Base-by-base conservation (phyloP, 306 rosid species). In the Cicer chorassanicum region DNA sequence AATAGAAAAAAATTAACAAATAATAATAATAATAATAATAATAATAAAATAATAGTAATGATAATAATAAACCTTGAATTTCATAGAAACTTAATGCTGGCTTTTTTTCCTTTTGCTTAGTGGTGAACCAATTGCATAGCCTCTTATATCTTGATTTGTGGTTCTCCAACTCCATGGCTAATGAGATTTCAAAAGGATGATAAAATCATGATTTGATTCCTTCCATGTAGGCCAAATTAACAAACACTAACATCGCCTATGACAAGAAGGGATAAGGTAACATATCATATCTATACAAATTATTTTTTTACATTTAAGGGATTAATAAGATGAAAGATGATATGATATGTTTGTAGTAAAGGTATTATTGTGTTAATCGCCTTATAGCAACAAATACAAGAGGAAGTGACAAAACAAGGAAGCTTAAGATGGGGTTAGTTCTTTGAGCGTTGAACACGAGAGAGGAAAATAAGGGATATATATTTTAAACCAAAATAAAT, bases 371-470 rank as follows among this genome's bases (percentile, higher is more conserved):
- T 72, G 85, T 57, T 81, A 51, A 77, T 84, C 89, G 88, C 89
- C 92, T 51, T 61, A 24, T 41, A 18, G 24, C 8, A 42, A 80
- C 50, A 29, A 29, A 29, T 29, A 29, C 36, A 53, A 78, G 51
- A 76, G 65, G 73, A 67, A 74, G 68, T 76, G 82, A 81, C 82
- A 77, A 83, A 69, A 43, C 14, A 4, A 34, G 24, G 73, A 73
- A 70, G 54, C 67, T 53, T 45, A 45, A 41, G 70, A 72, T 19
- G 61, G 59, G 50, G 42, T 39, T 48, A 19, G 63, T 66, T 74
- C 55, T 75, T 74, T 42, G 41, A 69, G 75, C 92, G 91, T 84
- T 78, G 80, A 82, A 72, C 77, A 83, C 93, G 6, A 90, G 87
- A 76, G 81, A 70, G 69, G 60, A 15, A 68, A 78, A 80, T 78